phyloP scores from a whole-genome alignment of 2,329 filamentous ascomycete genomes.

The Juglanconis juglandina region DNA sequence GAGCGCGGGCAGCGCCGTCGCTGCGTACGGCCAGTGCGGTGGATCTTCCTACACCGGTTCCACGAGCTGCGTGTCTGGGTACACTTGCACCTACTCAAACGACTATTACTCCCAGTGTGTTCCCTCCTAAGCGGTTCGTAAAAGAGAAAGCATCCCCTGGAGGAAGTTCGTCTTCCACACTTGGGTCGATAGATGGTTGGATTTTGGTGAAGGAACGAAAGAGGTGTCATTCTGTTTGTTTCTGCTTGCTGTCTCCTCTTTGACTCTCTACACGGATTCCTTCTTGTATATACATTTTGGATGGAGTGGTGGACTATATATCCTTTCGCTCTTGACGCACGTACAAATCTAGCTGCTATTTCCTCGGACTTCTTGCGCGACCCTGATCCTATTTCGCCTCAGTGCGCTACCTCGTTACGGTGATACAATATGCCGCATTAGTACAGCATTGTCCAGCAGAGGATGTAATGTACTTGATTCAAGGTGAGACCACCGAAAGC shows the following conservation, averaged over 20 bases:
- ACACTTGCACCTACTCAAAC: conserved; percentile 11
- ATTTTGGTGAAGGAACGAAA: neutral
- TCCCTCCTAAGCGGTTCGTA: neutral
- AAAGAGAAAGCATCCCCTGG: neutral
- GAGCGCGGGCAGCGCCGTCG: neutral
- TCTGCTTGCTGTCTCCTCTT: neutral
- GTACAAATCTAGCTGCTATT: neutral
- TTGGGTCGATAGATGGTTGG: neutral
- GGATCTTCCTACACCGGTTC: conserved; percentile 2
- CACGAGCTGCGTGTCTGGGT: conserved; percentile 9
- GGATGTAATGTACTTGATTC: too few relatives aligned
- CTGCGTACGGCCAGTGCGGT: conserved; percentile 8
- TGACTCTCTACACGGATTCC: neutral
- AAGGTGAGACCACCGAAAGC: too few relatives aligned
- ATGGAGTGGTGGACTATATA: neutral
- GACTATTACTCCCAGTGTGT: conserved; percentile 13
- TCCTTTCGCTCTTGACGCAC: conserved; percentile 4
- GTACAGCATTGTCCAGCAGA: too few relatives aligned
- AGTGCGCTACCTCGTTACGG: too few relatives aligned
- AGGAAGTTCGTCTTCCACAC: neutral
- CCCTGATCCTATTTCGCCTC: too few relatives aligned
- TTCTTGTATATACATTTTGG: conserved; percentile 6
- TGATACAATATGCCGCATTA: too few relatives aligned
- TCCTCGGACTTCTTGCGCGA: too few relatives aligned
- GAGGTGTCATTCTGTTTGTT: too few relatives aligned